Evolutionary conservation across 2,329 filamentous ascomycete species (phyloP), one percentile per base, ranked within the genome.

Genomic region (Camptophora hylomeconis): DNA sequence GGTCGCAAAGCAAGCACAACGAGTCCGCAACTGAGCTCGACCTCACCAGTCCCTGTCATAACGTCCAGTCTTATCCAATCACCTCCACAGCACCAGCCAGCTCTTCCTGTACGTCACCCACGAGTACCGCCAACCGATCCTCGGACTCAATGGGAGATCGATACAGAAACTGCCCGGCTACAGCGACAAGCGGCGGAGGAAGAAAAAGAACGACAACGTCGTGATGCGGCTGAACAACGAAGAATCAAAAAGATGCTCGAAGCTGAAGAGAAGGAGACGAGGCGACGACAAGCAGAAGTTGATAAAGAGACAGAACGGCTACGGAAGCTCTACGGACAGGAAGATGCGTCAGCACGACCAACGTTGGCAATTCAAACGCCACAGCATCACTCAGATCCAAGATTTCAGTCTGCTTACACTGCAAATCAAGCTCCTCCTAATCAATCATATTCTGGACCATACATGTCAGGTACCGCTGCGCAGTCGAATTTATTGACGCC

Each of bases 301-400:
- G 74, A 92, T 19, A 71, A 72, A 23, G 86, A 94, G 53, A 92
- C 83, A 0, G 75, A 75, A 41, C 67, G 83, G 1, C 57, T 94
- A 5, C 59, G 65, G 32, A 62, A 58, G 39, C 45, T 70, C 26
- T 76, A 73, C 39, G 69, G 69, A 11, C 35, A 38, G 17, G 39
- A 42, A 30, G 35, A 39, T 26, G 26, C 38, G 7, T 17, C 32
- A 30, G 29, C 38, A 7, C 26, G 31, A 20, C 35, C 37, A 13
- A 37, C 24, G 15, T n/a, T 41, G 14, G 38, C 39, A 9, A 11
- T 16, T 9, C 29, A 14, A 12, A 7, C 9, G 5, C 18, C 7
- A 19, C 19, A 11, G 4, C 34, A 32, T 7, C 17, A 14, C 9
- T 26, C 26, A 17, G 11, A 9, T 17, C 4, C 22, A 12, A 3